phyloP scores from a whole-genome alignment of 2,329 filamentous ascomycete genomes.

The Trichophyton simii region DNA sequence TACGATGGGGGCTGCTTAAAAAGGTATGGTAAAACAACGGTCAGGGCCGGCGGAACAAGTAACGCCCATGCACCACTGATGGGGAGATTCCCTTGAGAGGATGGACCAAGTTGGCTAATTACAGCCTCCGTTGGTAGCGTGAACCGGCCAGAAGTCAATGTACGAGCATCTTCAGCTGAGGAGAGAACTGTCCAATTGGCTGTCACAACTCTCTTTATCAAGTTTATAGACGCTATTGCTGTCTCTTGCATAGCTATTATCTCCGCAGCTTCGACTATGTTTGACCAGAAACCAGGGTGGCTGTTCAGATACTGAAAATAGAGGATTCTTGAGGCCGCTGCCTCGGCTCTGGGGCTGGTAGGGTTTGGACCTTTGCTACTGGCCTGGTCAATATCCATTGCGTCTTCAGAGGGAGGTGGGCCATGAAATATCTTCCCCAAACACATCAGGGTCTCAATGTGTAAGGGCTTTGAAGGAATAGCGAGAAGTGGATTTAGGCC shows the following conservation, averaged over 20 bases:
- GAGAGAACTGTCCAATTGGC: constrained; percentile 41
- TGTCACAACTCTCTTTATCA: constrained; percentile 42
- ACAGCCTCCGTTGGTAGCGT: constrained; percentile 30
- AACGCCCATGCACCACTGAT: constrained; percentile 39
- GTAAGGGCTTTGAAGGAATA: constrained; percentile 41
- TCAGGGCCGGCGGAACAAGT: constrained; percentile 40
- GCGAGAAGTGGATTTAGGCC: constrained; percentile 35
- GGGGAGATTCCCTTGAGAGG: constrained; percentile 26
- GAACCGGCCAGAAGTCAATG: constrained; percentile 19
- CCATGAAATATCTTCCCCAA: constrained; percentile 46
- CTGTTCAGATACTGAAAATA: constrained; percentile 43
- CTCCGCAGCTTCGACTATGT: constrained; percentile 43
- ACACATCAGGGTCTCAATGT: constrained; percentile 42
- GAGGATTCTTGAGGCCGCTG: constrained; percentile 41
- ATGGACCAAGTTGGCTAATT: constrained; percentile 26
- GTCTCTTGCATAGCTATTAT: constrained; percentile 45
- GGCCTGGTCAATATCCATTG: constrained; percentile 18
- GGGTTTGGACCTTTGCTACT: constrained; percentile 23
- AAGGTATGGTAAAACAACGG: constrained; percentile 43
- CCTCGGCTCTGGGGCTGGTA: constrained; percentile 35
- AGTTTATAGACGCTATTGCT: constrained; percentile 42
- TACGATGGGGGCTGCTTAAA: constrained; percentile 46
- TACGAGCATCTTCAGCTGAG: constrained; percentile 14
- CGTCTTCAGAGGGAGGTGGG: constrained; percentile 25
- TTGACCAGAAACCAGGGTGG: constrained; percentile 40